Evolutionary conservation across 1,139 yeast species (phyloP), one percentile per base, ranked within the genome.

Genomic region (Pichia sp.): DNA sequence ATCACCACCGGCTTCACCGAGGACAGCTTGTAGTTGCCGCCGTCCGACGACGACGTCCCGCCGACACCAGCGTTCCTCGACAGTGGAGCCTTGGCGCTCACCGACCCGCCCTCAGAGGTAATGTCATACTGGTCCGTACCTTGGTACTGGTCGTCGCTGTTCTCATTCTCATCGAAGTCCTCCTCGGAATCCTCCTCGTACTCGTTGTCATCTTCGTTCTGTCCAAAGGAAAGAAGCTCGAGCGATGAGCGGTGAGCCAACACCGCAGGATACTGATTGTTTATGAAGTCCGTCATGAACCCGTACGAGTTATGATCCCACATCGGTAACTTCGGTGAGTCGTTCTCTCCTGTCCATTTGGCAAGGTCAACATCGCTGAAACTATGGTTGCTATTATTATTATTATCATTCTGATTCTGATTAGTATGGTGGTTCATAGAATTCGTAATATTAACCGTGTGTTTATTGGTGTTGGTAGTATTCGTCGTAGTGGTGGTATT

Each of bases 241-340:
- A 49, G 30, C 20, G 49, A 33, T 17, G 47, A 38, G 10, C 46
- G 16, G 49, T 52, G 48, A 14, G 57, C 54, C n/a, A 55, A 50
- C 30, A 52, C 43, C 4, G 61, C 60, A 14, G 64, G 62, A 47
- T 62, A 64, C 30, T 61, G 60, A 30, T 62, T 63, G 50, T 64
- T 65, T 20, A 66, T 55, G 52, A 57, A 63, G 48, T 66, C 70
- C 17, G 66, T 62, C 91, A 87, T 85, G 66, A 87, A 87, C 4
- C 93, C 93, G 55, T 80, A 78, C 0, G 90, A 80, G n/a, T 74
- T 74, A 61, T 79, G 84, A 2, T 61, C 64, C 68, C 68, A 63
- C 27, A 58, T 62, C 1, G 66, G 67, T 2, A 66, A 58, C 4
- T 63, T 60, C 24, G 63, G 63, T 7, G 52, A 48, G 8, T 48